A percentile compares a stretch with the other conserved stretches of the same genome.
These are phyloP conservation scores for Ustilago shanxiensis DNA, from an alignment of 1,284 basidiomycete genomes.

Conservation along the genomic window DNA sequence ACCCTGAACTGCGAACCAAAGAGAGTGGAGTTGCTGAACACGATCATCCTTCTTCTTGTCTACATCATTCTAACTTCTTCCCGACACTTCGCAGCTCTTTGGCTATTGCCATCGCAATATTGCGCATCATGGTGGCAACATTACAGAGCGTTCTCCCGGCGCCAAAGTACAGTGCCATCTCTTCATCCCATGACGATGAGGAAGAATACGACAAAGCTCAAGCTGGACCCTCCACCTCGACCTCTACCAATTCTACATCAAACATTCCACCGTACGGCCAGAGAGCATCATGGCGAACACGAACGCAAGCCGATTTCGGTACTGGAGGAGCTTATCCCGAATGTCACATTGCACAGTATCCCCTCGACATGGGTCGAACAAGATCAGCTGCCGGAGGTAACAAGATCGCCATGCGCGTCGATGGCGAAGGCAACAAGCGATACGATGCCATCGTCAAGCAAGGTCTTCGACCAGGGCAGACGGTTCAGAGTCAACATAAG, in stretches of 20 bases:
- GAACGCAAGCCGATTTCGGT: constrained; percentile 83
- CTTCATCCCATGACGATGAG: constrained; percentile 15
- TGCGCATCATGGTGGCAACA: constrained; percentile 40
- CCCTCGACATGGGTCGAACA: constrained; percentile 93
- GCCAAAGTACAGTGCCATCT: constrained; percentile 31
- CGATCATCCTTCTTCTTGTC: not conserved
- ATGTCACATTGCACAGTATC: constrained; percentile 97
- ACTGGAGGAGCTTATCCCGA: constrained; percentile 97
- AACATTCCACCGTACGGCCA: constrained; percentile 83
- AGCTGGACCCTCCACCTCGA: constrained; percentile 30
- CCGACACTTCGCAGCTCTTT: not conserved
- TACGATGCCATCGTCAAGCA: constrained; percentile 98
- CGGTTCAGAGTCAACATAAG: constrained; percentile 94
- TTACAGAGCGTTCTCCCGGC: constrained; percentile 54
- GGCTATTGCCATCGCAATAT: not conserved
- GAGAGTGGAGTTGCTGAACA: constrained; percentile 8
- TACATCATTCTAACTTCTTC: constrained; percentile 1
- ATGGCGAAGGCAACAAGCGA: constrained; percentile 92
- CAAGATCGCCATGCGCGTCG: constrained; percentile 89
- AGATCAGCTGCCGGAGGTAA: constrained; percentile 74
- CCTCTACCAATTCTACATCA: constrained; percentile 18
- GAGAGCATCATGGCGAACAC: constrained; percentile 87
- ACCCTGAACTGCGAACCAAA: not conserved
- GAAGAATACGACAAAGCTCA: constrained; percentile 22
- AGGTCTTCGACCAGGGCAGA: constrained; percentile 86